Evolutionary conservation across 1,139 yeast species (phyloP), one percentile per base, ranked within the genome.

Genomic region (Arxiozyma slooffiae): DNA sequence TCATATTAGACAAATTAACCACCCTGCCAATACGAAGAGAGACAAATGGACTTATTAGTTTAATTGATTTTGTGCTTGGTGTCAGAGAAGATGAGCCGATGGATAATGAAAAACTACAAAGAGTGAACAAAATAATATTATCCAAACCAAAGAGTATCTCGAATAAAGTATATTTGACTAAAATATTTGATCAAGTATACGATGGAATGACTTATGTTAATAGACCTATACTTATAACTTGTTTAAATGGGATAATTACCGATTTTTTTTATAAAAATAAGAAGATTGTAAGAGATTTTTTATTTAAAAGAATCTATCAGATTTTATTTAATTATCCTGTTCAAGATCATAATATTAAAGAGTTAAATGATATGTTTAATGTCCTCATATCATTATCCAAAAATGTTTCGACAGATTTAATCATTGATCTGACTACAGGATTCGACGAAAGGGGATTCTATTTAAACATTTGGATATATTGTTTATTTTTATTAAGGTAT

Each of bases 1-100:
- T 74, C 58, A 72, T 81, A 1, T 62, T 79, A 56, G 52, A 60
- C 0, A 68, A 72, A 49, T 67, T 90, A 5, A 78, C 83, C 1
- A 56, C 66, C 4, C 68, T 87, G 30, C 85, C 86, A 1, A 65
- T 78, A 24, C 66, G 73, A 47, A 76, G 94, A 16, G 69, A 76
- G 1, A 68, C 70, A 17, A 82, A 85, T 60, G 97, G 97, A 0
- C 76, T 90, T 1, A 68, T 77, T 38, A 74, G 88, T 1, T 67
- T 90, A 48, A 74, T 89, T 38, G 97, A 92, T 66, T 81, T 85
- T 57, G 75, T 85, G 0, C 72, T 87, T 17, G 96, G 95, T 0
- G 70, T 85, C 39, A 71, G 96, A 54, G 95, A 87, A 44, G 75
- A 76, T 51, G 94, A 84, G 49, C 56, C 82, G 30, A 70, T 88